Evolutionary conservation across 2,329 filamentous ascomycete genomes (phyloP).

Genomic region (Alternaria brassicicola): DNA sequence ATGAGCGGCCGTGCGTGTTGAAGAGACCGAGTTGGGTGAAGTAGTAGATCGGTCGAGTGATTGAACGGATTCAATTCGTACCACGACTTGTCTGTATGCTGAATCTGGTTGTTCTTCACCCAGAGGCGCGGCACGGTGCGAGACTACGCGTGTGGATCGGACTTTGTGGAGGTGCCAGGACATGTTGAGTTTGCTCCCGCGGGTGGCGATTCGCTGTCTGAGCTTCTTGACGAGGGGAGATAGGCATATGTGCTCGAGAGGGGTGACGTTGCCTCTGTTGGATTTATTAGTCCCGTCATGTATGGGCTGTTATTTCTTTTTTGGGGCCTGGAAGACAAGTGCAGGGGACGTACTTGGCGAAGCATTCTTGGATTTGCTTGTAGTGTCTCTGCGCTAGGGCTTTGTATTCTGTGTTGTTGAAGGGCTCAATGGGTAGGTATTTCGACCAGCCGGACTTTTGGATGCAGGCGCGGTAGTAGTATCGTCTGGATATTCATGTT

Average conservation of each 20-base stretch:
- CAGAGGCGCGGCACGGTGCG: constrained; percentile 60
- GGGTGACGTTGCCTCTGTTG: constrained; percentile 26
- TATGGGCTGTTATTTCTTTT: constrained; percentile 5
- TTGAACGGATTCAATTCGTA: constrained; percentile 36
- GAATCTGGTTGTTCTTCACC: constrained; percentile 38
- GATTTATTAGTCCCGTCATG: not conserved
- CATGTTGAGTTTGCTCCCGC: constrained; percentile 56
- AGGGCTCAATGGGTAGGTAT: constrained; percentile 22
- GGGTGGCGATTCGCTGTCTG: constrained; percentile 59
- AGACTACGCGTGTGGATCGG: constrained; percentile 58
- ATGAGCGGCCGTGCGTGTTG: not conserved
- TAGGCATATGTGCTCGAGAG: constrained; percentile 58
- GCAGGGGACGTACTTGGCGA: constrained; percentile 52
- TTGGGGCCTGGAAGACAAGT: not conserved
- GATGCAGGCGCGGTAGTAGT: constrained; percentile 20
- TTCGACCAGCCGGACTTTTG: constrained; percentile 18
- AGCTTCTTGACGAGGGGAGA: constrained; percentile 60
- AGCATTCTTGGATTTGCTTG: constrained; percentile 64
- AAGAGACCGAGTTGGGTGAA: not conserved
- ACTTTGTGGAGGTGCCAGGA: constrained; percentile 42
- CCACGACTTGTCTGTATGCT: constrained; percentile 32
- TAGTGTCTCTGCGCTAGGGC: constrained; percentile 64
- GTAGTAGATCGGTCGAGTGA: constrained; percentile 9
- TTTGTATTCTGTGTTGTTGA: constrained; percentile 17
- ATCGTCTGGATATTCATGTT: constrained; percentile 16